phyloP scores from a whole-genome alignment of 176 grass and related monocot genomes.

The Microstegium vimineum region DNA sequence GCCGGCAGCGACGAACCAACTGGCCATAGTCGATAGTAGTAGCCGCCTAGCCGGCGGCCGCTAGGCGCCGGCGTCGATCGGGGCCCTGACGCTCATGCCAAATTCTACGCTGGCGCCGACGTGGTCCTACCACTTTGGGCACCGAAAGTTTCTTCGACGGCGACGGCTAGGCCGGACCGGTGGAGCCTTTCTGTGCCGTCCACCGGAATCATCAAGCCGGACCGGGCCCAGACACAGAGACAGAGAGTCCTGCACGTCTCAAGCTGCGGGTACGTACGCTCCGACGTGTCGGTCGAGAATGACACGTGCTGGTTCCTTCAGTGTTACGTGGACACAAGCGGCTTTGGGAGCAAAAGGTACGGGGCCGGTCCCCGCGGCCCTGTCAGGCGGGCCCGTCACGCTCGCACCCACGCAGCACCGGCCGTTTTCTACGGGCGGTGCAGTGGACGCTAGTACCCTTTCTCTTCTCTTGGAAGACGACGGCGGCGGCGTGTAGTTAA shows the following conservation, averaged over 20 bases:
- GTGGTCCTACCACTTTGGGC: constrained; percentile 14
- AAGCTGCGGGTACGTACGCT: neutral
- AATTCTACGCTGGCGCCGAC: constrained; percentile 26
- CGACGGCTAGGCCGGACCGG: neutral
- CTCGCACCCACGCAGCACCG: neutral
- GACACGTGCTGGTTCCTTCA: constrained; percentile 20
- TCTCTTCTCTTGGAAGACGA: neutral
- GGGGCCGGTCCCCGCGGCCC: neutral
- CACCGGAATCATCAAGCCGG: neutral
- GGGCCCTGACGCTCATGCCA: neutral
- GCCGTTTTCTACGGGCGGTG: constrained; percentile 27
- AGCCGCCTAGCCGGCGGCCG: neutral
- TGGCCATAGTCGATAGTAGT: no score
- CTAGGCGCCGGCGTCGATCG: neutral
- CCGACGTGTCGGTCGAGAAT: constrained; percentile 1
- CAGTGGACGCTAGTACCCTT: neutral
- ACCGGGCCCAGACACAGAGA: neutral
- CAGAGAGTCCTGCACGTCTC: neutral
- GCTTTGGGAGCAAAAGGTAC: neutral
- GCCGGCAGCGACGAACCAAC: no score
- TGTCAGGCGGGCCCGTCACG: neutral
- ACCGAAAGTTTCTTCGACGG: constrained; percentile 32
- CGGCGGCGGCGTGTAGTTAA: neutral
- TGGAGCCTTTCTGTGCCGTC: neutral
- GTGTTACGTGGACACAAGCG: neutral